These are phyloP conservation scores for Penicillium sp. DNA, from an alignment of 2,329 filamentous ascomycete species.

Conservation along the genomic window DNA sequence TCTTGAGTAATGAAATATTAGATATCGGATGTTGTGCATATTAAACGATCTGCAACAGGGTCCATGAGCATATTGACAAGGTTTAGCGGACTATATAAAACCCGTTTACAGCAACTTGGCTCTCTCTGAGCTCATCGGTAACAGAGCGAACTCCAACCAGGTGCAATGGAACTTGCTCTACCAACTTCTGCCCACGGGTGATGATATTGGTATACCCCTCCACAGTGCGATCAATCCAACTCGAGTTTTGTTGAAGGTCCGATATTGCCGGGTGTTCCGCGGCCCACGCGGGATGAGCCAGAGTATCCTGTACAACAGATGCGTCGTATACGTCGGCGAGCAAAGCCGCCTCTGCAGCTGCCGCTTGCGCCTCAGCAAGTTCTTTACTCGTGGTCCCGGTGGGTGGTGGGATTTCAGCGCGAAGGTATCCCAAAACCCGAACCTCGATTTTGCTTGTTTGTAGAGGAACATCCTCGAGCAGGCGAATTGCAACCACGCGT, in stretches of 20 bases:
- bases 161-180: slow-evolving; percentile 61
- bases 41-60: neutral
- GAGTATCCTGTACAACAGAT: slow-evolving; percentile 34
- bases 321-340: slow-evolving; percentile 42
- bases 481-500: slow-evolving; percentile 45
- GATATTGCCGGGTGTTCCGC: slow-evolving; percentile 23
- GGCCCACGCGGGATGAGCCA: slow-evolving; percentile 42
- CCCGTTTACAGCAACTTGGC: slow-evolving; percentile 35
- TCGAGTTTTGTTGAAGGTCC: slow-evolving; percentile 29
- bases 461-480: slow-evolving; percentile 27
- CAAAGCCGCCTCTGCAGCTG: slow-evolving; percentile 35
- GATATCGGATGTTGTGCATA: neutral
- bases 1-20: neutral
- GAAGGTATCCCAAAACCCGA: slow-evolving; percentile 61
- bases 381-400: slow-evolving; percentile 19
- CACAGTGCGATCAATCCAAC: slow-evolving; percentile 44
- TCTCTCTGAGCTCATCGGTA: slow-evolving; percentile 47
- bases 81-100: slow-evolving; percentile 38
- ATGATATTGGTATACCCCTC: slow-evolving; percentile 52
- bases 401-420: slow-evolving; percentile 33
- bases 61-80: neutral
- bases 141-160: slow-evolving; percentile 56
- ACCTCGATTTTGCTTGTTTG: slow-evolving; percentile 49
- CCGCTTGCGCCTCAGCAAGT: slow-evolving; percentile 36
- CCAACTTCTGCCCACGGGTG: slow-evolving; percentile 51